Evolutionary conservation across 306 rosid species (phyloP), one percentile per base, ranked within the genome.

Genomic region (Gastrolobium bilobum): DNA sequence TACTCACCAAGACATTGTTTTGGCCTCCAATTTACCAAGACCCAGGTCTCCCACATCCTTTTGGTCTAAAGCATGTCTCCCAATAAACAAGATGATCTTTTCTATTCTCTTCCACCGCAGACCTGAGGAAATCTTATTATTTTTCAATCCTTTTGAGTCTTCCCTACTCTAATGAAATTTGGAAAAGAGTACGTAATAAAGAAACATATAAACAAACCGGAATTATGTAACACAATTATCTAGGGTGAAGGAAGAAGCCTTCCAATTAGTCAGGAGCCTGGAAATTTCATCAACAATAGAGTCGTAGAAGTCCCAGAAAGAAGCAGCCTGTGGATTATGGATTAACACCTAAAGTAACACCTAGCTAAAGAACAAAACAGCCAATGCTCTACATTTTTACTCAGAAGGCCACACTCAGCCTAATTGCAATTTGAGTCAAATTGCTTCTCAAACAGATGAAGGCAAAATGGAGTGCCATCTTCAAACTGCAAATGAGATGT

Each of bases 181-280:
- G 66, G 67, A 4, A 44, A 7, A 31, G 43, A 42, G 6, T 33
- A 57, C 34, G 39, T 20, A 47, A 43, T 73, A 57, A 42, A 40
- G 44, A 42, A 34, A 58, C 59, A 31, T 60, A 62, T 10, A n/a
- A 39, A 46, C 44, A 59, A 74, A n/a, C 46, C 42, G 1, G 34
- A 76, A 63, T 63, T 51, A 42, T 53, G 37, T 67, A 54, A 54
- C 75, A 65, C 47, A 30, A 43, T 69, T 75, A 54, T 68, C 59
- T 66, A 31, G 51, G 75, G 35, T 29, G 63, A 34, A 43, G 57
- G 67, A 43, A 35, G 74, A 65, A 53, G 57, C 40, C 50, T 54
- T 56, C 50, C 59, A 56, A 57, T 58, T 64, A 52, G 46, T 65
- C 20, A 13, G 66, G 52, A 59, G 59, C n/a, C 5, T 51, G 46